These are phyloP conservation scores for Microbotryum scabiosae DNA, from an alignment of 1,284 basidiomycete genomes.

Conservation along the genomic window DNA sequence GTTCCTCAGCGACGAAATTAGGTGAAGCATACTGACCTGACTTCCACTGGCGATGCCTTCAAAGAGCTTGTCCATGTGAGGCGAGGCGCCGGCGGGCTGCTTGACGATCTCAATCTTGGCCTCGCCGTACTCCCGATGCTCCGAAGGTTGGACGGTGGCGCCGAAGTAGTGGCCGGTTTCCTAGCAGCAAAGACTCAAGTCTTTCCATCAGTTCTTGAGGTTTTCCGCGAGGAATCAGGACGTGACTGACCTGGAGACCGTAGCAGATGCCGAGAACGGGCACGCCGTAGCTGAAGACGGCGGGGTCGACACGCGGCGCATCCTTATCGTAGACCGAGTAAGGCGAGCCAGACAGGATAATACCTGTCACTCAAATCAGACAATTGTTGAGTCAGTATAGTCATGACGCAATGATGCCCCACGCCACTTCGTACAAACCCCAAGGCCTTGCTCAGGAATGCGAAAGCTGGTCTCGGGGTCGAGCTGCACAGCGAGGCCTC, in stretches of 20 bases:
- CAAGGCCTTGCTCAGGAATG: not conserved
- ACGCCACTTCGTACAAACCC: not conserved
- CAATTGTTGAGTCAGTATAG: not conserved
- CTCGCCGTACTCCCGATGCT: conserved; percentile 92
- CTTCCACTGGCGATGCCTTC: conserved; percentile 56
- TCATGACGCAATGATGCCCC: not conserved
- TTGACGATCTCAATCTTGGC: conserved; percentile 70
- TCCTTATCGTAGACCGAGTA: conserved; percentile 94
- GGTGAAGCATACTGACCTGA: not conserved
- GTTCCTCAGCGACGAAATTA: too few relatives aligned
- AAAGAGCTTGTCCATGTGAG: conserved; percentile 68
- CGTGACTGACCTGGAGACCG: conserved; percentile 68
- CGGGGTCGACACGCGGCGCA: conserved; percentile 89
- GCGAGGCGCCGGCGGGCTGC: conserved; percentile 50
- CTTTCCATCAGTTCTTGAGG: not conserved
- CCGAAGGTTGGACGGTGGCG: conserved; percentile 78
- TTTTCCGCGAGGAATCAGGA: not conserved
- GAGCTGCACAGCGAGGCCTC: not conserved
- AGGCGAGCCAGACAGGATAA: conserved; percentile 96
- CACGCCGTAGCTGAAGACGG: conserved; percentile 77
- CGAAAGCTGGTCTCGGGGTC: not conserved
- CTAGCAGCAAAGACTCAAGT: conserved; percentile 40
- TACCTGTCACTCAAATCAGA: conserved; percentile 50
- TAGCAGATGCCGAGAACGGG: conserved; percentile 97
- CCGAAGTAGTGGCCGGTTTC: conserved; percentile 88